Conservation (phyloP, 805 yeast genomes). For the Candida pini region DNA sequence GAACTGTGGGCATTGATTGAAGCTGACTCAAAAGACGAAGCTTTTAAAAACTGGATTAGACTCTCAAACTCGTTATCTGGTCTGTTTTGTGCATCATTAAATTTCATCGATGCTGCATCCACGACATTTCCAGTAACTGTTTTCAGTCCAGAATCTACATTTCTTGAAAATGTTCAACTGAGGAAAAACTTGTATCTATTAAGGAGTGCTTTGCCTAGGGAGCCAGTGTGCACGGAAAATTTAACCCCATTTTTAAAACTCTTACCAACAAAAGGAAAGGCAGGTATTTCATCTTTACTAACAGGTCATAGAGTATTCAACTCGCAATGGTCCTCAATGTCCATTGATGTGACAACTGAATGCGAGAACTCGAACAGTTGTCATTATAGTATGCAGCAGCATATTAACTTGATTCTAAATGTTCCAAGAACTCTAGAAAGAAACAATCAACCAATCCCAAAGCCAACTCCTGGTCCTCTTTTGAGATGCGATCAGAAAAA, state of each 20-base stretch:
- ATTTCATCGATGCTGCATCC: constrained; percentile 73
- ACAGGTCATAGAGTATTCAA: constrained; percentile 91
- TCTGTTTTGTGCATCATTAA: constrained; percentile 89
- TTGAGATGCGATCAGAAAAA: constrained; percentile 69
- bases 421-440: constrained; percentile 63
- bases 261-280: constrained; percentile 85
- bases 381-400: constrained; percentile 51
- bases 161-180: constrained; percentile 21
- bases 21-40: constrained; percentile 48
- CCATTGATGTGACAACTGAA: constrained; percentile 67
- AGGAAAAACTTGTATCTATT: constrained; percentile 47
- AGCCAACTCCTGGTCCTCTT: constrained; percentile 65
- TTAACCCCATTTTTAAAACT: constrained; percentile 88
- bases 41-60: constrained; percentile 61
- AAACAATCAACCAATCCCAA: constrained; percentile 66
- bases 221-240: constrained; percentile 95
- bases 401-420: constrained; percentile 68
- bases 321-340: constrained; percentile 90
- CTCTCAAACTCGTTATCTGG: constrained; percentile 80
- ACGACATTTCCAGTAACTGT: constrained; percentile 63
- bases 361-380: constrained; percentile 41
- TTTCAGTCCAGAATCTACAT: constrained; percentile 23
- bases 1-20: constrained; percentile 87
- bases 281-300: constrained; percentile 77
- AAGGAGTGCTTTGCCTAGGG: constrained; percentile 88